Evolutionary conservation across 768 basidiomycete species (phyloP), one percentile per base, ranked within the genome.

Genomic region (Clathrus columnatus): DNA sequence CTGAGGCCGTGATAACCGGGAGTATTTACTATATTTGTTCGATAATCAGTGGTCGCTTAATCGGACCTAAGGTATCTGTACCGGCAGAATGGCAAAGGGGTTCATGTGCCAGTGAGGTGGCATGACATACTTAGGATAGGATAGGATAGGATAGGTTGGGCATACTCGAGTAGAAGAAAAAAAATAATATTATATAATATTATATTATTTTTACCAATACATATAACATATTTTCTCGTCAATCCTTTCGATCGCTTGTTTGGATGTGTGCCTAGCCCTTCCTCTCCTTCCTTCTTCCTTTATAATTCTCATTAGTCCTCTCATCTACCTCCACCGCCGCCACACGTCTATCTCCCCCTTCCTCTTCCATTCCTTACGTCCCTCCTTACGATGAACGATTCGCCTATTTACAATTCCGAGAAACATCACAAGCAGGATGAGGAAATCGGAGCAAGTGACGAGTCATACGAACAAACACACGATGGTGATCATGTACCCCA

Each of bases 351-450:
- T 14, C 26, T 20, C 14, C 18, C 20, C 26, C 46, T 14, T 23
- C 26, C 46, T n/a, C n/a, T 20, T 46, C 45, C 18, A 16, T 18
- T 23, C 46, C 21, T 47, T 42, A 11, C 41, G 14, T 11, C 41
- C 20, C 26, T 28, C 21, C 21, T 47, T 28, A 4, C 21, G 14
- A 18, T 52, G 20, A 29, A 17, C n/a, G 36, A 29, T 46, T 26
- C 11, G 29, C 48, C 48, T n/a, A 30, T 55, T 17, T 48, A 55
- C 42, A 42, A 50, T 43, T 54, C 42, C 48, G 47, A 55, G 43
- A 55, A 46, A 47, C 26, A 48, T 6, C 8, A 55, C 18, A n/a
- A 36, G 36, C 11, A 36, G 36, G 36, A n/a, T n/a, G n/a, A n/a
- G n/a, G n/a, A 36, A 11, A 24, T 24, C 26, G 28, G 44, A 2